These are phyloP conservation scores for Aureobasidium leucospermi DNA, from an alignment of 2,329 filamentous ascomycete species.

Conservation along the genomic window DNA sequence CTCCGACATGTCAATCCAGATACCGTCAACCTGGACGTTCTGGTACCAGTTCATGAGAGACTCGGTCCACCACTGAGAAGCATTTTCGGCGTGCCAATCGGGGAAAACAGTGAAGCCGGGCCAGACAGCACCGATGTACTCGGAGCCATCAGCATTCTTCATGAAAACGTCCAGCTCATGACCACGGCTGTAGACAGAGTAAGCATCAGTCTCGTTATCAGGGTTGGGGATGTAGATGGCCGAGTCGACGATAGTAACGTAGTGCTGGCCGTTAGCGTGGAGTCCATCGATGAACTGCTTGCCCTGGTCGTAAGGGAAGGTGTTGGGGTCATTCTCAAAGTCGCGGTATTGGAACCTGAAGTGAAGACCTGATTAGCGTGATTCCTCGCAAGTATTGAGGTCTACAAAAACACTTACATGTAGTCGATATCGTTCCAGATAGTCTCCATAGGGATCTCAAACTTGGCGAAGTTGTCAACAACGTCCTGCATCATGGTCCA, in stretches of 20 bases:
- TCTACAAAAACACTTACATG: conserved; percentile 14
- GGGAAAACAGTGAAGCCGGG: conserved; percentile 58
- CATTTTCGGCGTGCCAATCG: conserved; percentile 53
- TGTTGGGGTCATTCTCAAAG: conserved; percentile 49
- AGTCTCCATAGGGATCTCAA: conserved; percentile 50
- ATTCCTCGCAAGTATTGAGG: conserved; percentile 24
- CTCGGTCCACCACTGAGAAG: conserved; percentile 53
- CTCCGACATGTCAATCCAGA: conserved; percentile 58
- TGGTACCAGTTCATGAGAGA: conserved; percentile 46
- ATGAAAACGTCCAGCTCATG: conserved; percentile 28
- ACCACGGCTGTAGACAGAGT: conserved; percentile 33
- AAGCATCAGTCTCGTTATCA: conserved; percentile 58
- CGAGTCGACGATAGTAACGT: conserved; percentile 54
- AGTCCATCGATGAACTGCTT: conserved; percentile 46
- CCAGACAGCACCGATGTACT: conserved; percentile 49
- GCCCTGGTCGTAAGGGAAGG: conserved; percentile 44
- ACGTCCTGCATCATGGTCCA: conserved; percentile 59
- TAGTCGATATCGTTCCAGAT: conserved; percentile 40
- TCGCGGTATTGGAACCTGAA: conserved; percentile 56
- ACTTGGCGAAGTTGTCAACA: conserved; percentile 45
- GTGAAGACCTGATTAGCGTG: no score
- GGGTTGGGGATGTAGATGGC: conserved; percentile 68
- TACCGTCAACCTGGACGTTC: conserved; percentile 46
- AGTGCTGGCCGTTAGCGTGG: conserved; percentile 49
- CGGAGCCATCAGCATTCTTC: conserved; percentile 28